phyloP scores from a whole-genome alignment of 2,329 filamentous ascomycete genomes.

The Calonectria crousiana region DNA sequence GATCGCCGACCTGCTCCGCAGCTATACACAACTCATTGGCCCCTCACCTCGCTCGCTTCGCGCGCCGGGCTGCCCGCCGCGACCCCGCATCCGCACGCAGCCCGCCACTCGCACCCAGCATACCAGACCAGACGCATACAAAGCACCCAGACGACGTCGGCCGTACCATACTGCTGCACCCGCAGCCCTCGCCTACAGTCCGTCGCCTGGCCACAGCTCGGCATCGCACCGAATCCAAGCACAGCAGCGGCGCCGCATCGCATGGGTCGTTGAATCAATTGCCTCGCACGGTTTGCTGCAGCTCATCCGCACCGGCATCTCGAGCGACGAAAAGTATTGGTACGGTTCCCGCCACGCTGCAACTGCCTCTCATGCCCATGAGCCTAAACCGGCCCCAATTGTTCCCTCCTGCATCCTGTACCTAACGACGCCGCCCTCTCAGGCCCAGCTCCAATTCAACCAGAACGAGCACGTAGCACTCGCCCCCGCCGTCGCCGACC shows the following conservation, averaged over 20 bases:
- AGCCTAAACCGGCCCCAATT: slow-evolving; percentile 7
- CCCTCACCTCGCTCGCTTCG: slow-evolving; percentile 29
- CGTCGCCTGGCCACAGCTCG: background rate
- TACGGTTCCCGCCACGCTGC: slow-evolving; percentile 5
- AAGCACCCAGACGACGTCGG: background rate
- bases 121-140: slow-evolving; percentile 14
- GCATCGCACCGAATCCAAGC: slow-evolving; percentile 12
- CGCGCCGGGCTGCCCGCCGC: slow-evolving; percentile 24
- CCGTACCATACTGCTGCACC: slow-evolving; percentile 8
- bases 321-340: slow-evolving; percentile 32
- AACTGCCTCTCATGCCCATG: background rate
- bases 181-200: slow-evolving; percentile 9
- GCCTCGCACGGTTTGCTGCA: slow-evolving; percentile 28
- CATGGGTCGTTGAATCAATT: slow-evolving; percentile 34
- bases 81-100: slow-evolving; percentile 37
- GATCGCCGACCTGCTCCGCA: slow-evolving; percentile 16
- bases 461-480: slow-evolving; percentile 10
- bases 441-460: slow-evolving; percentile 10
- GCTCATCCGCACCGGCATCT: slow-evolving; percentile 14
- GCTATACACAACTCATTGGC: slow-evolving; percentile 35
- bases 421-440: slow-evolving; percentile 12
- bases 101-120: slow-evolving; percentile 31
- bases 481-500: slow-evolving; percentile 16
- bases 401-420: slow-evolving; percentile 21
- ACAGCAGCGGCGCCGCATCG: slow-evolving; percentile 24